These are phyloP conservation scores for Apiospora malaysiana DNA, from an alignment of 2,329 filamentous ascomycete genomes.

Conservation along the genomic window DNA sequence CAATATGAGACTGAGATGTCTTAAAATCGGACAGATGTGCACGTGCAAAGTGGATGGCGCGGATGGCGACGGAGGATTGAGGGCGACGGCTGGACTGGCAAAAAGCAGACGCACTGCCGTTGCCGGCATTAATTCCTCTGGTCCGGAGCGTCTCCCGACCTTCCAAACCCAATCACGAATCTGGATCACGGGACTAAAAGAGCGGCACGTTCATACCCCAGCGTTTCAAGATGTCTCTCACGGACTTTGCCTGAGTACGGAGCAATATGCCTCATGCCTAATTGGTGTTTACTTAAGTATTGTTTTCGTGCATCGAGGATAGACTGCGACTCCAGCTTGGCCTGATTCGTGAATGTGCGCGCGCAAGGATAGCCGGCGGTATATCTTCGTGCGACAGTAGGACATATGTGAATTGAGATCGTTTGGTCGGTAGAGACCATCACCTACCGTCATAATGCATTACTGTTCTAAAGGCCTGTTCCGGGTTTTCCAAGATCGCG, in stretches of 20 bases:
- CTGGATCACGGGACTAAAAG: not conserved
- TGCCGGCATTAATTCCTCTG: not conserved
- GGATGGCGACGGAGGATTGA: not conserved
- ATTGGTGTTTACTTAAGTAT: not conserved
- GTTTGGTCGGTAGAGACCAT: not conserved
- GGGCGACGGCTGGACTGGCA: not conserved
- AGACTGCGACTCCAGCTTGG: not conserved
- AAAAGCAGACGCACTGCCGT: not conserved
- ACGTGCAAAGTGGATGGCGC: not conserved
- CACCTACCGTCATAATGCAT: conserved; percentile 14
- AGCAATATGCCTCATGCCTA: not conserved
- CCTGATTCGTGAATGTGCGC: not conserved
- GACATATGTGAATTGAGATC: not conserved
- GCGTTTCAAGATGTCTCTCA: conserved; percentile 1
- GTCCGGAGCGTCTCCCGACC: not conserved
- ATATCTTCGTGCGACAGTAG: not conserved
- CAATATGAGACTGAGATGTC: not conserved
- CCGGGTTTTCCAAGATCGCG: not conserved
- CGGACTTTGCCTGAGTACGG: not conserved
- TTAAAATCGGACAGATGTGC: not conserved
- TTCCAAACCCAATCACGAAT: not conserved
- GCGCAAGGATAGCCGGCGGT: not conserved
- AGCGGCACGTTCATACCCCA: not conserved
- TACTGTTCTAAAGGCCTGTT: conserved; percentile 8
- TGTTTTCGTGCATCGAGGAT: too few species aligned